Evolutionary conservation across 2,329 filamentous ascomycete genomes (phyloP).

Genomic region (Metarhizium brunneum): DNA sequence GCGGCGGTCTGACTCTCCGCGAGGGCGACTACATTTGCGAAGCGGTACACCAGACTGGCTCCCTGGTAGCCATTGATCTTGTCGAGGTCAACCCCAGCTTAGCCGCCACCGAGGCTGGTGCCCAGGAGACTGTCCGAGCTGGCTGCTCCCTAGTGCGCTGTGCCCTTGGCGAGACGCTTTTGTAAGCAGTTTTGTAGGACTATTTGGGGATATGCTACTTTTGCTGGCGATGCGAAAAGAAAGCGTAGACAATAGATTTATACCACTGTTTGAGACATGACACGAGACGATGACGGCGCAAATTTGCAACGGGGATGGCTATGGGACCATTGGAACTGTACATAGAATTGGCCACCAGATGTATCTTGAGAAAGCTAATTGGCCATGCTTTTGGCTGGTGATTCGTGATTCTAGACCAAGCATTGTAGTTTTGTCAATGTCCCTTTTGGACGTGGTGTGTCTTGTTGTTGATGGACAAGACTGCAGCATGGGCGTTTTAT

Average conservation of each 20-base stretch:
- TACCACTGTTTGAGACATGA: background rate
- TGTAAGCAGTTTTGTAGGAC: constrained; percentile 35
- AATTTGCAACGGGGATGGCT: background rate
- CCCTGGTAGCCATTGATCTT: constrained; percentile 68
- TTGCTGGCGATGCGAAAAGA: background rate
- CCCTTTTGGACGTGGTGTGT: no score
- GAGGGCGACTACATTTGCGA: constrained; percentile 98
- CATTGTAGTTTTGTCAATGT: no score
- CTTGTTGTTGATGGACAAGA: no score
- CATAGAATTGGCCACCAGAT: background rate
- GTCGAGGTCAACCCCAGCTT: constrained; percentile 74
- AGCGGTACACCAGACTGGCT: constrained; percentile 71
- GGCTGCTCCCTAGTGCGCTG: constrained; percentile 88
- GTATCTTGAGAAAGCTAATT: background rate
- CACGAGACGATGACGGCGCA: background rate
- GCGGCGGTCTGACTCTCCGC: constrained; percentile 83
- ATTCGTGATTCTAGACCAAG: no score
- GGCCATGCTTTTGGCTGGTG: no score
- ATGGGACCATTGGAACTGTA: background rate
- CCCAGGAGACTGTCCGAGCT: constrained; percentile 77
- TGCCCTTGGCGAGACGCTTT: constrained; percentile 80
- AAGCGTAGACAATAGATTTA: background rate
- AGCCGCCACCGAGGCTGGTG: constrained; percentile 54
- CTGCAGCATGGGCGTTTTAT: no score
- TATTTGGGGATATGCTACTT: background rate